phyloP scores from a whole-genome alignment of 2,329 filamentous ascomycete genomes.

The Fusarium sp. region DNA sequence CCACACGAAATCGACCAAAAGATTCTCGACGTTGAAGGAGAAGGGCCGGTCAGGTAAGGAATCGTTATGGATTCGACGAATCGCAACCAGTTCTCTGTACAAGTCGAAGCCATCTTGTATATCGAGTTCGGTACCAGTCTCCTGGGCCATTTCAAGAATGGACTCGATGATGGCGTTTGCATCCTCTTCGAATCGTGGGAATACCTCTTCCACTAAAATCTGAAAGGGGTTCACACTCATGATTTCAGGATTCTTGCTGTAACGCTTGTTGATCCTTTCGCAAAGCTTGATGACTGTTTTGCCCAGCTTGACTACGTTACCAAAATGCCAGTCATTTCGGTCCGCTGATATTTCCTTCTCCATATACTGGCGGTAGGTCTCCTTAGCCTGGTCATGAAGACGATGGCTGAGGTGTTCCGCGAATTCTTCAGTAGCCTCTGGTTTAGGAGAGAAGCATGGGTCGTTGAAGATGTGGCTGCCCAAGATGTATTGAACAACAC shows the following conservation, averaged over 20 bases:
- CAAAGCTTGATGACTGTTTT: slow-evolving; percentile 87
- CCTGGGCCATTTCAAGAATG: slow-evolving; percentile 80
- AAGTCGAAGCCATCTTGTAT: slow-evolving; percentile 95
- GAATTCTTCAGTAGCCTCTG: slow-evolving; percentile 80
- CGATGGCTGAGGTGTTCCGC: slow-evolving; percentile 78
- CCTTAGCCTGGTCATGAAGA: slow-evolving; percentile 78
- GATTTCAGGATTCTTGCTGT: slow-evolving; percentile 87
- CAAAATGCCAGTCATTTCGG: slow-evolving; percentile 89
- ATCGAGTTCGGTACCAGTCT: slow-evolving; percentile 79
- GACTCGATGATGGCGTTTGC: slow-evolving; percentile 85
- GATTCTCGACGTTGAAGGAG: slow-evolving; percentile 86
- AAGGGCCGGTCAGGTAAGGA: slow-evolving; percentile 81
- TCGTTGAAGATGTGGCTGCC: slow-evolving; percentile 87
- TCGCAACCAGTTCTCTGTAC: slow-evolving; percentile 88
- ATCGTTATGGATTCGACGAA: slow-evolving; percentile 83
- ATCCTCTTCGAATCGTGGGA: slow-evolving; percentile 92
- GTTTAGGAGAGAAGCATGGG: slow-evolving; percentile 77
- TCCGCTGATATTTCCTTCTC: slow-evolving; percentile 83
- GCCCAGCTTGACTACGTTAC: slow-evolving; percentile 89
- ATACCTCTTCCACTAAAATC: slow-evolving; percentile 84
- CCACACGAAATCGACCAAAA: slow-evolving; percentile 95
- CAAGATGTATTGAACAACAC: slow-evolving; percentile 82
- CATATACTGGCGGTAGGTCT: slow-evolving; percentile 84
- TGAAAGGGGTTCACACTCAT: slow-evolving; percentile 77
- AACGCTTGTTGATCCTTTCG: slow-evolving; percentile 92